A percentile compares a stretch with the other conserved stretches of the same genome.
These are phyloP conservation scores for Globisporangium takayamanum DNA, from an alignment of 352 stramenopile species.

Conservation along the genomic window DNA sequence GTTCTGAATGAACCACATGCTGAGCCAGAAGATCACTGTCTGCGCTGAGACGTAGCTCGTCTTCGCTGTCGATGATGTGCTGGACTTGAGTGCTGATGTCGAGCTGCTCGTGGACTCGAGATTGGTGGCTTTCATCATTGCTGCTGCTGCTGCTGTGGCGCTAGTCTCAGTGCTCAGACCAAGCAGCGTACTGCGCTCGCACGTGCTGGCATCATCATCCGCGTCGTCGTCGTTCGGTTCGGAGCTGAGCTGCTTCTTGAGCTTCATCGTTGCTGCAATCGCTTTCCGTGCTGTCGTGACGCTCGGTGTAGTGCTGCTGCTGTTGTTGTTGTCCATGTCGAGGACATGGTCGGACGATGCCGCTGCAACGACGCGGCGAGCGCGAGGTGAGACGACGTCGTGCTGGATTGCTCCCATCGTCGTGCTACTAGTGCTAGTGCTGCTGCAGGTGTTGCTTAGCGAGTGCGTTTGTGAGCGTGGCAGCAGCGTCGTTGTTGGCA, in stretches of 20 bases:
- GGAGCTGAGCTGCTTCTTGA: constrained; percentile 7
- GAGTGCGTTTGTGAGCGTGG: too few relatives aligned
- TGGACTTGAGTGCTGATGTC: constrained; percentile 53
- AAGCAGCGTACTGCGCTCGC: too few relatives aligned
- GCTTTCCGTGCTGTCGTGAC: neutral
- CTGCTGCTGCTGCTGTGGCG: neutral
- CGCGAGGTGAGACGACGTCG: too few relatives aligned
- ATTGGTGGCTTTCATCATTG: constrained; percentile 33
- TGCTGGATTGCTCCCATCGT: too few relatives aligned
- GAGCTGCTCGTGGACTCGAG: constrained; percentile 21
- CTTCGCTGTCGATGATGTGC: constrained; percentile 34
- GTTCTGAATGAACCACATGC: constrained; percentile 89
- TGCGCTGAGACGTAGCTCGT: constrained; percentile 61
- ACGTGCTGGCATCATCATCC: neutral
- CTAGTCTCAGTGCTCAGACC: too few relatives aligned
- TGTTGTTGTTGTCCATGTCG: neutral
- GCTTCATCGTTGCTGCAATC: neutral
- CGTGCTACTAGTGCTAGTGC: too few relatives aligned
- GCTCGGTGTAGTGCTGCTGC: neutral
- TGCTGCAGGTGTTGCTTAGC: too few relatives aligned
- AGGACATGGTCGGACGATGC: neutral
- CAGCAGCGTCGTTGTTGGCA: too few relatives aligned
- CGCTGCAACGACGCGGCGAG: too few relatives aligned
- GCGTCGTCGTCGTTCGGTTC: neutral
- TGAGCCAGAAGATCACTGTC: constrained; percentile 74